Base-by-base conservation (phyloP, 2,329 filamentous ascomycete species). In the Penicillium sp. region DNA sequence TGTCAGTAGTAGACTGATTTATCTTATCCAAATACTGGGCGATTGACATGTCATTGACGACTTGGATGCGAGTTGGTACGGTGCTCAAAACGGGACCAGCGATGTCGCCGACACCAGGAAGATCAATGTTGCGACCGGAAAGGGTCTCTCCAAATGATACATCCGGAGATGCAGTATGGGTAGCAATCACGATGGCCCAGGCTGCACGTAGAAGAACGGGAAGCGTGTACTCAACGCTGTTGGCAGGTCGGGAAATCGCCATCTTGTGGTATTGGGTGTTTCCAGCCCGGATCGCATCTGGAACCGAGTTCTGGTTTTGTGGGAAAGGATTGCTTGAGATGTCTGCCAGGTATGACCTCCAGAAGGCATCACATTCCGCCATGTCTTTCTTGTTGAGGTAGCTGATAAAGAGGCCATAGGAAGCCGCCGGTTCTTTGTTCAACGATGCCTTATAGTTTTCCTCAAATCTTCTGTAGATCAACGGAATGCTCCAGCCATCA, bases 61-160 rank as follows among this genome's bases (percentile, higher is more conserved):
- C 65, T 39, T 70, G 64, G 2, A 81, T 58, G 2, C 79, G 73
- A 14, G 77, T 74, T 13, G 71, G 70, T 0, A 74, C 67, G 7
- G 73, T 73, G 5, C 67, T 71, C 3, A 75, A 55, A 14, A 72
- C 68, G 1, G 73, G 72, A 0, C 84, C 83, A 11, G 82, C 75
- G 1, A 81, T 77, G 3, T 79, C 72, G 2, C 79, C 73, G 11
- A 84, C 79, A 1, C 77, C 75, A 2, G 74, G 69, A 1, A 86
- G 71, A 1, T 80, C 77, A 4, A 79, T 74, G 57, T 85, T 82
- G 14, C 84, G 75, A 1, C 83, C 83, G 0, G 81, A 82, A 3
- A 82, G 68, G 0, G 84, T 75, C 54, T 84, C 81, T 1, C 83
- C 83, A 57, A 85, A 85, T 29, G 78, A 81, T 0, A 84, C 76